Evolutionary conservation across 2,329 filamentous ascomycete genomes (phyloP), one percentile per base, ranked within the genome.

Genomic region (Xylaria sp.): DNA sequence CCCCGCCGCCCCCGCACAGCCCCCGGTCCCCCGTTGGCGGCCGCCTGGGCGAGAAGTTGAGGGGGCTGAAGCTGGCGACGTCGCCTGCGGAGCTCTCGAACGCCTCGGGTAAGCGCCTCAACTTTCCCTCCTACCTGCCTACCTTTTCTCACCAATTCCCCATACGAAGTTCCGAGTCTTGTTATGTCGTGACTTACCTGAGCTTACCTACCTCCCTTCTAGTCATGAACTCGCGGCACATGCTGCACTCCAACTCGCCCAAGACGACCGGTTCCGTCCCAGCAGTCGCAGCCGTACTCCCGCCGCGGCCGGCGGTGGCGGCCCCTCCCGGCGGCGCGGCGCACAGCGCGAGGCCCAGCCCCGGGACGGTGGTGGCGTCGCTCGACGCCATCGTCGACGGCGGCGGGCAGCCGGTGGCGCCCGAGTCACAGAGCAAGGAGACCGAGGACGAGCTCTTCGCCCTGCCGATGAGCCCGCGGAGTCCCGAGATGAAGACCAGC

Each of bases 371-470:
- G 7, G 65, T 74, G 6, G 68, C 66, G 3, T 76, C 75, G 1
- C 64, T 78, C 26, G 68, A 77, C 48, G 73, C 75, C 19, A 65
- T 77, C 37, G 64, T 82, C 3, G 71, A 71, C 46, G 61, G 66
- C 66, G 65, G 57, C 7, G 57, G 64, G 1, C 64, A 64, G 24
- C 63, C 68, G n/a, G 61, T 69, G 7, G 45, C 56, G 19, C 48
- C 57, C 8, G 38, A 39, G 11, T 52, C 62, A 17, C 59, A 67
- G 45, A 71, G 72, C 55, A 69, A 74, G 53, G 84, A 87, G 39
- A 82, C 81, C 0, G 88, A 91, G 61, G 91, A 96, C 54, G 92
- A 90, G 39, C 78, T 96, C 2, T 97, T 97, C 68, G 92, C 91
- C 0, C 81, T 96, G 48, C 91, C 91, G 1, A 85, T 96, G 74